Evolutionary conservation across 345 rosid genomes (phyloP), one percentile per base, ranked within the genome.

Genomic region (Populus ilicifolia): DNA sequence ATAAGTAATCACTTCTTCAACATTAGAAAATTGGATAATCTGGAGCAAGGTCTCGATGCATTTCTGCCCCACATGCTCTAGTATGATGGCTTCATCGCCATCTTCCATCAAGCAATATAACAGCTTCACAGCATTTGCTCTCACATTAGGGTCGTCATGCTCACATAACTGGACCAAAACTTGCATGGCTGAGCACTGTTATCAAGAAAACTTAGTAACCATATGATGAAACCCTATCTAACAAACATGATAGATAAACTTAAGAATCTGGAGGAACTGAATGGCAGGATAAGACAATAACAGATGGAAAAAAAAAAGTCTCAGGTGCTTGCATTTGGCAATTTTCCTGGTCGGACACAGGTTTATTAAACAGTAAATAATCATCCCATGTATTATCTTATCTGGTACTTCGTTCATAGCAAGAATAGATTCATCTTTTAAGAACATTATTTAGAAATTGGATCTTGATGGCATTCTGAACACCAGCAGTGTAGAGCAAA

Each of bases 121-220:
- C 78, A 91, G 82, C 83, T 89, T 89, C 84, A 91, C 89, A 56
- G 91, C 92, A 83, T 88, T 88, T 77, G 81, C 82, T 73, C 90
- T 86, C 30, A 89, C 90, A 68, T 78, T 73, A 64, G 75, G 70
- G 69, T 78, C 70, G 30, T 80, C 85, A 10, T 64, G 71, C 86
- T 87, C 88, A 23, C 89, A 91, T 63, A 88, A 75, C 82, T 75
- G 90, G 72, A 85, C 83, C 81, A 91, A 85, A 43, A 84, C 82
- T 85, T 84, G 90, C 68, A 91, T 67, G 27, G 89, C 91, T 30
- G 88, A 81, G 71, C 82, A 80, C 94, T 90, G 90, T 63, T 56
- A 75, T 36, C 18, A 52, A 65, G 81, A 80, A 48, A 36, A 78
- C 72, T 72, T 77, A 75, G 74, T 21, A 29, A 75, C 27, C 25